Conservation (phyloP, 2,329 filamentous ascomycete species). For the Botryosphaeria dothidea region DNA sequence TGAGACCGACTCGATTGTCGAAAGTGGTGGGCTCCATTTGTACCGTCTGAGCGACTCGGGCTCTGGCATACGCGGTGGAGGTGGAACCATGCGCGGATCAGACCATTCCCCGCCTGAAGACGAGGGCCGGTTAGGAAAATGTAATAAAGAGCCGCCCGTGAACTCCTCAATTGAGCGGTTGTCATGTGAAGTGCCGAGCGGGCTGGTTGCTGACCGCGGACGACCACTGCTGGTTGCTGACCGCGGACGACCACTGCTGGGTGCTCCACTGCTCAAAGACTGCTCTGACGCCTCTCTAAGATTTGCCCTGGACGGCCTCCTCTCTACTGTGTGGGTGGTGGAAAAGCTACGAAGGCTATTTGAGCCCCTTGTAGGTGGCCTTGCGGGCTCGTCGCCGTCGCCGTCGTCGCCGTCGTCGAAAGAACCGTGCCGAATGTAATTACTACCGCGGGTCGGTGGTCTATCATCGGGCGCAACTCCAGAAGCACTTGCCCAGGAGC, state of each 20-base stretch:
- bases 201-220: constrained; percentile 21
- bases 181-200: constrained; percentile 15
- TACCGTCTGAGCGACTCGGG: constrained; percentile 31
- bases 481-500: constrained; percentile 19
- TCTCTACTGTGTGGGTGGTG: neutral
- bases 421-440: neutral
- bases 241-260: constrained; percentile 30
- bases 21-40: constrained; percentile 43
- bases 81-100: constrained; percentile 34
- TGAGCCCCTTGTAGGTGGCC: constrained; percentile 25
- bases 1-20: constrained; percentile 27
- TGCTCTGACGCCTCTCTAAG: constrained; percentile 27
- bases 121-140: constrained; percentile 38
- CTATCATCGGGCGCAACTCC: constrained; percentile 32
- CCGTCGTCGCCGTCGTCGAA: neutral
- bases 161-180: constrained; percentile 32
- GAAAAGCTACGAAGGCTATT: constrained; percentile 32
- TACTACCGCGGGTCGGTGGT: constrained; percentile 6
- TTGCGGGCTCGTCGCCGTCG: neutral
- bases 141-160: constrained; percentile 36
- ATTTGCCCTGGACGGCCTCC: constrained; percentile 4
- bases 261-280: constrained; percentile 28
- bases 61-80: constrained; percentile 41
- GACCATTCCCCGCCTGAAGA: constrained; percentile 39
- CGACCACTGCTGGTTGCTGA: constrained; percentile 31